A percentile compares a stretch with the other conserved stretches of the same genome.
phyloP scores from a whole-genome alignment of 805 yeast species.

The Candida vartiovaarae region DNA sequence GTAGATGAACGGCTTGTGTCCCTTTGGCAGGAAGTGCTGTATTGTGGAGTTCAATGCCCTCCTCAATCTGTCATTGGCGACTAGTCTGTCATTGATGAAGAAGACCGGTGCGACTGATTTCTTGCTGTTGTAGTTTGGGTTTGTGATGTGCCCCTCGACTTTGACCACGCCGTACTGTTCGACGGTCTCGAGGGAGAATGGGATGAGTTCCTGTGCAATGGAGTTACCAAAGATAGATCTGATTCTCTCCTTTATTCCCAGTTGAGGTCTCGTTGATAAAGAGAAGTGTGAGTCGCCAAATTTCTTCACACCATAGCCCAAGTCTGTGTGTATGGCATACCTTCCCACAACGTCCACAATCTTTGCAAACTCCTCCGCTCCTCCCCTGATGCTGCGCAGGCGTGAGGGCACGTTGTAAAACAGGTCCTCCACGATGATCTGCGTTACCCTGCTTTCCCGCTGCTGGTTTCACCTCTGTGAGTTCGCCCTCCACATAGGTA shows the following conservation, averaged over 20 bases:
- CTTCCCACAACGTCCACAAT: constrained; percentile 79
- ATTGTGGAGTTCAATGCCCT: constrained; percentile 50
- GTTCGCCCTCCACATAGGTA: constrained; percentile 58
- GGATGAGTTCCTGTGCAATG: constrained; percentile 59
- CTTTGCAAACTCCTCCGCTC: constrained; percentile 67
- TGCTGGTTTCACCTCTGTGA: constrained; percentile 46
- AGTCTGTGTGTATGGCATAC: constrained; percentile 67
- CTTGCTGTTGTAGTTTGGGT: constrained; percentile 63
- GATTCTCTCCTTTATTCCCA: constrained; percentile 58
- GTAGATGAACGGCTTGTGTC: constrained; percentile 71
- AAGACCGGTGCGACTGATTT: constrained; percentile 63
- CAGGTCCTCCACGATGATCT: constrained; percentile 76
- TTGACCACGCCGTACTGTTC: constrained; percentile 40
- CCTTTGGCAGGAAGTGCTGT: constrained; percentile 61
- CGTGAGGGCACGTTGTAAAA: constrained; percentile 86
- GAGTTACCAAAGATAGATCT: constrained; percentile 63
- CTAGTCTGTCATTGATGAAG: constrained; percentile 81
- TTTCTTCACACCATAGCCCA: constrained; percentile 76
- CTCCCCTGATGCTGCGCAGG: constrained; percentile 52
- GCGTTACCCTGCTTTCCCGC: constrained; percentile 92
- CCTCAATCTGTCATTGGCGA: constrained; percentile 71
- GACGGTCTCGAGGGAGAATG: constrained; percentile 30
- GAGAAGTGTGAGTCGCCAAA: constrained; percentile 68
- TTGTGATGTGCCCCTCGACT: constrained; percentile 59
- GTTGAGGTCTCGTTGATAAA: constrained; percentile 47